Evolutionary conservation across 1,139 yeast genomes (phyloP).

Genomic region (Lizanozyma gosingica): DNA sequence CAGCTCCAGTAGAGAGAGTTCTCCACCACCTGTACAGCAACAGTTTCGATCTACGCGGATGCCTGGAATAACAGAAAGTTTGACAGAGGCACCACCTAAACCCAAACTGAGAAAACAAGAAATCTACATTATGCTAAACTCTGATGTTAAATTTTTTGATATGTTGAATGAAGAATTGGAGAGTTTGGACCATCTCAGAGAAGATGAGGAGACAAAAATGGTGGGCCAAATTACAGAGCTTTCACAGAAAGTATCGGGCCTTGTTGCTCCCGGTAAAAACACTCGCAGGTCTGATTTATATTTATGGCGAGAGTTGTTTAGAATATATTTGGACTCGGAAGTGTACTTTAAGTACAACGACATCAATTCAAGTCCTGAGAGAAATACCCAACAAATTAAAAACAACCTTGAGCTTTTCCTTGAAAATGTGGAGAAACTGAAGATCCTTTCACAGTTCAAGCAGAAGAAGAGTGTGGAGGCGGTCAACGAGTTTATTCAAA

Average conservation of each 20-base stretch:
- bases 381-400: conserved; percentile 28
- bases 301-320: conserved; percentile 65
- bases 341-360: conserved; percentile 55
- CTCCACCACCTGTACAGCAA: conserved; percentile 4
- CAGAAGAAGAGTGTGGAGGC: conserved; percentile 39
- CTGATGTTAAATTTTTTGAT: conserved; percentile 45
- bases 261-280: conserved; percentile 27
- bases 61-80: background rate
- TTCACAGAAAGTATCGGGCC: conserved; percentile 26
- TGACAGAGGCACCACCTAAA: background rate
- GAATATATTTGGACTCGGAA: conserved; percentile 55
- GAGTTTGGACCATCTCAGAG: conserved; percentile 37
- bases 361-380: conserved; percentile 24
- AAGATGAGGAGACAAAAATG: conserved; percentile 36
- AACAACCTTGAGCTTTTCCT: conserved; percentile 35
- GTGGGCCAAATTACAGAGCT: conserved; percentile 34
- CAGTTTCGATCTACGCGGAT: background rate
- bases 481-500: conserved; percentile 40
- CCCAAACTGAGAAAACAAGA: conserved; percentile 14
- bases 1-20: conserved; percentile 5
- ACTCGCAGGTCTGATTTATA: conserved; percentile 47
- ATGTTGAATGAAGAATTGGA: conserved; percentile 51
- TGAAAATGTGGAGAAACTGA: conserved; percentile 30
- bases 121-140: conserved; percentile 29
- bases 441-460: conserved; percentile 35